Conservation (phyloP, 1,284 basidiomycete species). For the Cryptococcus maquisensis region DNA sequence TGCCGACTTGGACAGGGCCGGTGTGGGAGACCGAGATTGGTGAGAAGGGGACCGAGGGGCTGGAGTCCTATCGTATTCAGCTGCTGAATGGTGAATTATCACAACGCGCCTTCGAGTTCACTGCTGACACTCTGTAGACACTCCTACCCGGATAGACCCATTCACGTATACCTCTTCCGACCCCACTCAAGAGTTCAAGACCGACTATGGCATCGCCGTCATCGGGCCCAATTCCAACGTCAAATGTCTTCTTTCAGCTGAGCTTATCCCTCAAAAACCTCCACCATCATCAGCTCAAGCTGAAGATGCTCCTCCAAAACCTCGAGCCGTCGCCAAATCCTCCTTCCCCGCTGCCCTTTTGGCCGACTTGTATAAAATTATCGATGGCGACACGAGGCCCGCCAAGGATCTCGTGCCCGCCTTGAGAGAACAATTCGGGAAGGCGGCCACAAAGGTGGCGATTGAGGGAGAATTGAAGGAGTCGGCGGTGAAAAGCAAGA, state of each 20-base stretch:
- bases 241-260: constrained; percentile 26
- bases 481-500: constrained; percentile 39
- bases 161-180: constrained; percentile 38
- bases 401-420: constrained; percentile 34
- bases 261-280: constrained; percentile 8
- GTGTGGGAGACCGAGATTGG: constrained; percentile 42
- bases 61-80: constrained; percentile 43
- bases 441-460: constrained; percentile 42
- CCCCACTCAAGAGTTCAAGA: constrained; percentile 25
- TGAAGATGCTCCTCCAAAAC: constrained; percentile 2
- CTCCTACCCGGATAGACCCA: constrained; percentile 42
- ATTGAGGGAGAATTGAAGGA: constrained; percentile 45
- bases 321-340: constrained; percentile 26
- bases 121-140: constrained; percentile 25
- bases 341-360: constrained; percentile 38
- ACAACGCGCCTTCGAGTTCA: background rate
- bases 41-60: constrained; percentile 27
- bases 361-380: constrained; percentile 30
- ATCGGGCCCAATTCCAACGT: constrained; percentile 31
- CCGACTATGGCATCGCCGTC: constrained; percentile 25
- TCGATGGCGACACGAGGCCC: constrained; percentile 40
- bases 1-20: constrained; percentile 42
- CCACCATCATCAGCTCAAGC: background rate
- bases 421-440: constrained; percentile 35
- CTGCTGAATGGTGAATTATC: constrained; percentile 41